Evolutionary conservation across 1,139 yeast genomes (phyloP).

Genomic region (Yamadazyma dushanensis): DNA sequence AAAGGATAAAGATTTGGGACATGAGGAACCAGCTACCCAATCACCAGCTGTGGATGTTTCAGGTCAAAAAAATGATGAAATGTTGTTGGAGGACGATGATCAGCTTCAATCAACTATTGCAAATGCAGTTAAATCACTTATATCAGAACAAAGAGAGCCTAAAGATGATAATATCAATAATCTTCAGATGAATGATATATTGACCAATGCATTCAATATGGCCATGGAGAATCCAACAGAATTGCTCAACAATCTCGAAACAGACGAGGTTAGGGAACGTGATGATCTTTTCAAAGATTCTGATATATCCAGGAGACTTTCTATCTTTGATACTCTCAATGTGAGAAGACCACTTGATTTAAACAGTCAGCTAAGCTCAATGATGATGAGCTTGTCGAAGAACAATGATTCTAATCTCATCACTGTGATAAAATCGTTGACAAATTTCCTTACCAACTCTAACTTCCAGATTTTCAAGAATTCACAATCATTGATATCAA

Average conservation of each 20-base stretch:
- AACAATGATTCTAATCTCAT: conserved; percentile 33
- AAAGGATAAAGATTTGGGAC: background rate
- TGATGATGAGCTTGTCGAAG: conserved; percentile 25
- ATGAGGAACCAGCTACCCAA: conserved; percentile 3
- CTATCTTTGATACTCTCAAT: conserved; percentile 65
- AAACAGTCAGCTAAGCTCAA: conserved; percentile 27
- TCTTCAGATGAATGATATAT: conserved; percentile 61
- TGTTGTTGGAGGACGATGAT: conserved; percentile 6
- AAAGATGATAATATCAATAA: conserved; percentile 51
- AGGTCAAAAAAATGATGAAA: background rate
- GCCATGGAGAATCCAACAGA: conserved; percentile 68
- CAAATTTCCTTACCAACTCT: conserved; percentile 34
- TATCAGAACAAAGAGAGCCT: conserved; percentile 20
- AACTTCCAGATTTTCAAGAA: conserved; percentile 19
- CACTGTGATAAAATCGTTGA: conserved; percentile 43
- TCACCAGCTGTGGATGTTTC: conserved; percentile 3
- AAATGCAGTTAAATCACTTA: conserved; percentile 26
- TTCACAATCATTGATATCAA: conserved; percentile 17
- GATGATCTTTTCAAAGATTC: conserved; percentile 5
- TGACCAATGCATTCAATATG: conserved; percentile 72
- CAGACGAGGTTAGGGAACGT: conserved; percentile 23
- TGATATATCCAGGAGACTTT: conserved; percentile 32
- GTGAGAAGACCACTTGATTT: conserved; percentile 12
- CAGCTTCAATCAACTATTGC: conserved; percentile 27
- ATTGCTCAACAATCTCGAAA: conserved; percentile 50